phyloP scores from a whole-genome alignment of 2,329 filamentous ascomycete species.

The Colletotrichum agaves region DNA sequence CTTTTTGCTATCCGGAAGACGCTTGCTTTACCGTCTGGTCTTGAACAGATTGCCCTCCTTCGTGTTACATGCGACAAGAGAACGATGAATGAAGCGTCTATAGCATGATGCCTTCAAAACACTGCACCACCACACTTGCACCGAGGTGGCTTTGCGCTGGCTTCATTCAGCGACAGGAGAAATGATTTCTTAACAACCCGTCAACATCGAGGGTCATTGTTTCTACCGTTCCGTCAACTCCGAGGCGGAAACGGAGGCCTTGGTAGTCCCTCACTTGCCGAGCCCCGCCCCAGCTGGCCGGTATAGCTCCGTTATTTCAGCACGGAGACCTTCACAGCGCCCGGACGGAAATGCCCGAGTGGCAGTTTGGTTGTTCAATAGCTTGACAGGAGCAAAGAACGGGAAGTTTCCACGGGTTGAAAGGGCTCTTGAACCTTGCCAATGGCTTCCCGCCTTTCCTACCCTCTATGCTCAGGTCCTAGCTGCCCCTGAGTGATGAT shows the following conservation, averaged over 20 bases:
- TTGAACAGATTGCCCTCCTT: too few species aligned
- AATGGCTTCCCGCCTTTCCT: neutral
- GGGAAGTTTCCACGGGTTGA: neutral
- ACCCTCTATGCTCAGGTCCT: neutral
- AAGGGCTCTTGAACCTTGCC: slow-evolving; percentile 8
- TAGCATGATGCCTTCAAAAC: too few species aligned
- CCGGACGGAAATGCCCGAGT: neutral
- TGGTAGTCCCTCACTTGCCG: neutral
- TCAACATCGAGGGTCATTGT: too few species aligned
- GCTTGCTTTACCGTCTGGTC: neutral
- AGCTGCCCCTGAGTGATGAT: slow-evolving; percentile 4
- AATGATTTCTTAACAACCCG: too few species aligned
- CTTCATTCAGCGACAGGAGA: too few species aligned
- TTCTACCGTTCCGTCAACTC: neutral
- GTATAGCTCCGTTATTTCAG: slow-evolving; percentile 16
- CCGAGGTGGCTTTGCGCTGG: too few species aligned
- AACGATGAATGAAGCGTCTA: neutral
- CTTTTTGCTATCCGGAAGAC: too few species aligned
- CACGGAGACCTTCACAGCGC: neutral
- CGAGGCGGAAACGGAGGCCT: neutral
- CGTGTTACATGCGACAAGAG: neutral
- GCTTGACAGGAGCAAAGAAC: neutral
- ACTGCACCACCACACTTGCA: too few species aligned
- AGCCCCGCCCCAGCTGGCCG: slow-evolving; percentile 8
- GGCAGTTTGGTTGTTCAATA: neutral